phyloP scores from a whole-genome alignment of 2,329 filamentous ascomycete genomes.

The Simplicillium sp. region DNA sequence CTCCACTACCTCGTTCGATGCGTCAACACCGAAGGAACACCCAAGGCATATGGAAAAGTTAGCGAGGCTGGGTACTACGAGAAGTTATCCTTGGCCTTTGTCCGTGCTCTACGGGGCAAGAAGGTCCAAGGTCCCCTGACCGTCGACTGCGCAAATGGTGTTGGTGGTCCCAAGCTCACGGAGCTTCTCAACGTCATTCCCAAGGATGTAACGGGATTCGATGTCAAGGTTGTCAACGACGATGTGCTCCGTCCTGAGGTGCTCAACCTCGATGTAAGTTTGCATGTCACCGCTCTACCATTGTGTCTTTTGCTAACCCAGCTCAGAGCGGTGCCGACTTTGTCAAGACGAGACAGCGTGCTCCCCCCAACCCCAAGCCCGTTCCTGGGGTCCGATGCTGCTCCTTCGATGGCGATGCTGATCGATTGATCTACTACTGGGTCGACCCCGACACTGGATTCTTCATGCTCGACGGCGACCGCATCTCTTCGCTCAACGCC shows the following conservation, averaged over 20 bases:
- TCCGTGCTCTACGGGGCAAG: conserved; percentile 67
- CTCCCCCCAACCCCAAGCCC: conserved; percentile 74
- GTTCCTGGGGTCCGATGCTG: conserved; percentile 69
- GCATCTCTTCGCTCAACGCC: conserved; percentile 88
- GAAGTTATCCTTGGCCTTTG: conserved; percentile 80
- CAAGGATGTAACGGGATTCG: conserved; percentile 57
- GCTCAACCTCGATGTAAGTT: conserved; percentile 73
- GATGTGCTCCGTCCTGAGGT: conserved; percentile 83
- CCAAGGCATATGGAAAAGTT: conserved; percentile 77
- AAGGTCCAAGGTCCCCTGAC: conserved; percentile 66
- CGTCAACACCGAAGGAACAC: conserved; percentile 83
- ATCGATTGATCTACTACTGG: conserved; percentile 94
- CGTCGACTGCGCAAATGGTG: conserved; percentile 94
- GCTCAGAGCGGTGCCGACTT: conserved; percentile 83
- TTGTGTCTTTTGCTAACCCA: conserved; percentile 1
- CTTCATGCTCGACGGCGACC: conserved; percentile 89
- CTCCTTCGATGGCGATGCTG: conserved; percentile 90
- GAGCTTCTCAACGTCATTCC: conserved; percentile 81
- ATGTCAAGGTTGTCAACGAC: conserved; percentile 86
- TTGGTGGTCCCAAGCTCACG: conserved; percentile 82
- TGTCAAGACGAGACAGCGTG: conserved; percentile 93
- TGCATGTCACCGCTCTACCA: conserved; percentile 2
- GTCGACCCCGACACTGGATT: conserved; percentile 73
- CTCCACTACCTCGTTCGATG: conserved; percentile 94
- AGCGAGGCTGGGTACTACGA: conserved; percentile 92